These are phyloP conservation scores for Parsonsia alboflavescens DNA, from an alignment of 257 asterid species.

Conservation along the genomic window DNA sequence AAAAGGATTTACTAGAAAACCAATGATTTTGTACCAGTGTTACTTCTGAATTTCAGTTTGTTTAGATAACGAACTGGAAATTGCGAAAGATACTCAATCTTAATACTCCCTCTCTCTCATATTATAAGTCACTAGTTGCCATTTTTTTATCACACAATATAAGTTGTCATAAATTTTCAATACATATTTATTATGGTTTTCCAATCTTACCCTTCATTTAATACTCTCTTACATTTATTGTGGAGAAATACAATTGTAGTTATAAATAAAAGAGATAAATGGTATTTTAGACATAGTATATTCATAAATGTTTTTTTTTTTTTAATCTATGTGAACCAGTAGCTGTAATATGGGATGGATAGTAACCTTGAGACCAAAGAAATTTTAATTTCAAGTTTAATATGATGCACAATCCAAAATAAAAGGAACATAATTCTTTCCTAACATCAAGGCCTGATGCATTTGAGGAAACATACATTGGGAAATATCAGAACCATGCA, in stretches of 20 bases:
- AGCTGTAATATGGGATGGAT: too few relatives aligned
- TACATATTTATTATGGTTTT: too few relatives aligned
- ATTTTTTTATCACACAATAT: too few relatives aligned
- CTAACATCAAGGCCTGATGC: conserved; percentile 1
- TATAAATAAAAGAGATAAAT: too few relatives aligned
- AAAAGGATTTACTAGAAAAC: background rate
- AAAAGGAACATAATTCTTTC: background rate
- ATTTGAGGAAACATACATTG: conserved; percentile 13
- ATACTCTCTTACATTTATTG: too few relatives aligned
- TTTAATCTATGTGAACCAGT: too few relatives aligned
- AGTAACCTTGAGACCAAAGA: background rate
- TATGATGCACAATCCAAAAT: background rate
- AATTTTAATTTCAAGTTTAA: background rate
- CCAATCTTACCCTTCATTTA: too few relatives aligned
- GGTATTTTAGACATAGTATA: too few relatives aligned
- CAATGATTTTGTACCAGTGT: background rate
- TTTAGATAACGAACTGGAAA: background rate
- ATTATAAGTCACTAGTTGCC: too few relatives aligned
- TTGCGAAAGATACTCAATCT: background rate
- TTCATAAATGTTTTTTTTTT: too few relatives aligned
- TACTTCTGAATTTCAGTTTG: background rate
- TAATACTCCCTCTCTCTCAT: background rate
- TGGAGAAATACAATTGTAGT: too few relatives aligned
- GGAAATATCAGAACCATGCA: conserved; percentile 14
- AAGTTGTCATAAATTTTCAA: too few relatives aligned